These are phyloP conservation scores for Asterochloris sp. DNA, from an alignment of 139 green algal genomes.

Conservation along the genomic window DNA sequence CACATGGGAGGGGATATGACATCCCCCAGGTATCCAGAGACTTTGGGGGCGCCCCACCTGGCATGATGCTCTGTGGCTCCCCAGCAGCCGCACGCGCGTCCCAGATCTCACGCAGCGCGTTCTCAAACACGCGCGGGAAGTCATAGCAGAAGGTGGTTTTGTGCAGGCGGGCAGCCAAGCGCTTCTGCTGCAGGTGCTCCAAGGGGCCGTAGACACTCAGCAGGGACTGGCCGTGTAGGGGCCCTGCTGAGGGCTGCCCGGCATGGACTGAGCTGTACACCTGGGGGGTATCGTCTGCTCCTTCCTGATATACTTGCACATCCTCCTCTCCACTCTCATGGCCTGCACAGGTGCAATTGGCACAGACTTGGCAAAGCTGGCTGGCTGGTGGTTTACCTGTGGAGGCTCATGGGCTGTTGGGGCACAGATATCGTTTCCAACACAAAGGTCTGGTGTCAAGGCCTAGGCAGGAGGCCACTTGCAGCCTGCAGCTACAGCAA, in stretches of 20 bases:
- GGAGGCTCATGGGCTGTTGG: too few species aligned
- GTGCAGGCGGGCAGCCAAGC: constrained; percentile 73
- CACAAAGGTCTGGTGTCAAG: too few species aligned
- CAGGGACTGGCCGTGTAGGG: constrained; percentile 54
- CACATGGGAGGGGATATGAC: too few species aligned
- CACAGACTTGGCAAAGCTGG: too few species aligned
- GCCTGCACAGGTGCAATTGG: constrained; percentile 42
- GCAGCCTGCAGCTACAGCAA: too few species aligned
- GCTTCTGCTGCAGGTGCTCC: constrained; percentile 72
- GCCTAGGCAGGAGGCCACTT: too few species aligned
- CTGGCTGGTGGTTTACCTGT: too few species aligned
- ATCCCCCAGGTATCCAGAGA: too few species aligned
- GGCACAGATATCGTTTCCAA: too few species aligned
- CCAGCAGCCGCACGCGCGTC: constrained; percentile 44
- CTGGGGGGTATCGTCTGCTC: not conserved
- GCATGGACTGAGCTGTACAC: constrained; percentile 17
- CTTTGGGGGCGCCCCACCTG: not conserved
- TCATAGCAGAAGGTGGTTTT: constrained; percentile 94
- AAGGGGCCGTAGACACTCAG: constrained; percentile 72
- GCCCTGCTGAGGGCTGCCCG: constrained; percentile 1
- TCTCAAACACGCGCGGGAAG: constrained; percentile 90
- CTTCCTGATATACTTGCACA: constrained; percentile 88
- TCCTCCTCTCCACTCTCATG: constrained; percentile 86
- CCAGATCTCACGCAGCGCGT: constrained; percentile 82
- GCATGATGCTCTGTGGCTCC: constrained; percentile 29